Evolutionary conservation across 2,329 filamentous ascomycete species (phyloP).

Genomic region (Sclerotinia glacialis): DNA sequence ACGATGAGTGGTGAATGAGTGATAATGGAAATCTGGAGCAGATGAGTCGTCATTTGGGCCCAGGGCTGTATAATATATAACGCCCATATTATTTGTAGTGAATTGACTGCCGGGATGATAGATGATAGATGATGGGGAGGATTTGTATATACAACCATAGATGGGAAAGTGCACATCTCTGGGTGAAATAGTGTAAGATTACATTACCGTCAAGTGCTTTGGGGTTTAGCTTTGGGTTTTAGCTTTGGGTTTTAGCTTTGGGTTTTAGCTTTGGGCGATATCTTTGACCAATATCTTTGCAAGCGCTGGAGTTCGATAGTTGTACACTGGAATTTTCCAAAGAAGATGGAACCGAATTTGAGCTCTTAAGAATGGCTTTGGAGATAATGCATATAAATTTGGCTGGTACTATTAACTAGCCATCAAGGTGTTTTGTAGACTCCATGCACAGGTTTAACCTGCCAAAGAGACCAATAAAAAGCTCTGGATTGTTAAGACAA

Average conservation of each 20-base stretch:
- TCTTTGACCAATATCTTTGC: background rate
- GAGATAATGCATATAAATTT: slow-evolving; percentile 1
- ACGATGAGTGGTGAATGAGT: background rate
- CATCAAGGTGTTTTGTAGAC: slow-evolving; percentile 14
- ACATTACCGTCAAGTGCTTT: too few relatives aligned
- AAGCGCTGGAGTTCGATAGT: background rate
- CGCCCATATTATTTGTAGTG: background rate
- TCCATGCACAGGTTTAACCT: background rate
- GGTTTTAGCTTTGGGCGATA: background rate
- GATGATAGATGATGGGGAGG: background rate
- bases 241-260: too few relatives aligned
- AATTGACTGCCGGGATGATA: background rate
- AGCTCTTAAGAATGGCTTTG: background rate
- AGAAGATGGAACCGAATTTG: background rate
- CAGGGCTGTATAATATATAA: background rate
- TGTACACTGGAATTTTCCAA: background rate
- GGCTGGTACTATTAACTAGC: slow-evolving; percentile 1
- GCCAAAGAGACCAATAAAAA: slow-evolving; percentile 4
- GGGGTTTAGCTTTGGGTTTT: too few relatives aligned
- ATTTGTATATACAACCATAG: background rate
- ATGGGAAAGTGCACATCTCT: background rate
- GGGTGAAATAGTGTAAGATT: background rate
- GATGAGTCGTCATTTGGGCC: background rate
- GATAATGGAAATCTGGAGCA: background rate
- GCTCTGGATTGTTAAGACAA: background rate